These are phyloP conservation scores for Clarireedia monteithiana DNA, from an alignment of 2,329 filamentous ascomycete genomes.

Conservation along the genomic window DNA sequence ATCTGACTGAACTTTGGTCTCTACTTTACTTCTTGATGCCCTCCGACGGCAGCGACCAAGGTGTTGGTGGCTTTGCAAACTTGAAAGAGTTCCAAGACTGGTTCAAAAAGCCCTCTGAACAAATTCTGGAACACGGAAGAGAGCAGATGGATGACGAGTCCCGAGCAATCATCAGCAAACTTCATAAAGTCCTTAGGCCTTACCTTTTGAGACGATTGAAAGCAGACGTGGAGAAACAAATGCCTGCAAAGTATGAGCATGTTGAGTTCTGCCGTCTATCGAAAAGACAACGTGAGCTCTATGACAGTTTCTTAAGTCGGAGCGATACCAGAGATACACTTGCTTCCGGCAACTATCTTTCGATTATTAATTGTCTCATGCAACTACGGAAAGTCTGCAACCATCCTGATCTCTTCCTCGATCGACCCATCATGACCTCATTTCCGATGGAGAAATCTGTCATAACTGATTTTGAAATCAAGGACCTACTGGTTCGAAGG, in stretches of 20 bases:
- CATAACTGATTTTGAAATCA: slow-evolving; percentile 63
- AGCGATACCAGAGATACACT: slow-evolving; percentile 84
- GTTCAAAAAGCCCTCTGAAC: slow-evolving; percentile 90
- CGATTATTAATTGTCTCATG: slow-evolving; percentile 98
- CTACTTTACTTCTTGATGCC: slow-evolving; percentile 95
- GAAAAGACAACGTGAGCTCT: slow-evolving; percentile 89
- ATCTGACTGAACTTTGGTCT: slow-evolving; percentile 94
- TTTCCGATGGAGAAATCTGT: slow-evolving; percentile 84
- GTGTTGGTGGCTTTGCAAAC: slow-evolving; percentile 84
- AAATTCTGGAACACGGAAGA: slow-evolving; percentile 89
- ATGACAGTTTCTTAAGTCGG: slow-evolving; percentile 90
- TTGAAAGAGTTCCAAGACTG: slow-evolving; percentile 94
- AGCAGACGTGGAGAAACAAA: slow-evolving; percentile 96
- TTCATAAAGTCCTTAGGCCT: slow-evolving; percentile 88
- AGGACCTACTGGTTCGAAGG: slow-evolving; percentile 61
- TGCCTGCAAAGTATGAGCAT: slow-evolving; percentile 96
- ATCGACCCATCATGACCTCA: slow-evolving; percentile 91
- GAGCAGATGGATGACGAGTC: slow-evolving; percentile 94
- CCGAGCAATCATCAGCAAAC: slow-evolving; percentile 80
- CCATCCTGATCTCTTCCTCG: slow-evolving; percentile 93
- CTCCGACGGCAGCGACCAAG: slow-evolving; percentile 63
- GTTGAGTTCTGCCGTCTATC: slow-evolving; percentile 93
- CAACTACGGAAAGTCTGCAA: slow-evolving; percentile 97
- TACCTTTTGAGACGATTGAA: slow-evolving; percentile 88
- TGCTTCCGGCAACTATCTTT: slow-evolving; percentile 89